phyloP scores from a whole-genome alignment of 768 basidiomycete species.

The Tylopilus balloui region DNA sequence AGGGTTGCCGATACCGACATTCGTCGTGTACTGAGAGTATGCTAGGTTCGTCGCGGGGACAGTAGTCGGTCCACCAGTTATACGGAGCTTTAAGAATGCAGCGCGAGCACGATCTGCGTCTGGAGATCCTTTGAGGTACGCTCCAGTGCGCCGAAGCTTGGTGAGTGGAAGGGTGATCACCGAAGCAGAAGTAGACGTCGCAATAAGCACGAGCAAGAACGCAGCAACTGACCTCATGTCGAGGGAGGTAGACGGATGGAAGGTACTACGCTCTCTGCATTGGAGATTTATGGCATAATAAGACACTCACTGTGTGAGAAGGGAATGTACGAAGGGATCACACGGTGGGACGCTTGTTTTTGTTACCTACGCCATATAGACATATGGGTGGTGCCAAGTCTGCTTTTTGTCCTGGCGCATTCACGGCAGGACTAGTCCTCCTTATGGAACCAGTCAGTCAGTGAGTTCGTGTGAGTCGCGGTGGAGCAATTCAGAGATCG shows the following conservation, averaged over 20 bases:
- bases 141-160: constrained; percentile 10
- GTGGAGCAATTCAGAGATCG: too few species aligned
- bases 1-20: constrained; percentile 27
- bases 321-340: not conserved
- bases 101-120: constrained; percentile 19
- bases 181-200: not conserved
- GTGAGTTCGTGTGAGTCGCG: too few species aligned
- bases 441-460: too few species aligned
- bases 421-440: too few species aligned
- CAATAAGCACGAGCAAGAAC: constrained; percentile 6
- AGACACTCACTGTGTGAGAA: not conserved
- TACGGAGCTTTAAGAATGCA: constrained; percentile 3
- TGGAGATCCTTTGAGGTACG: constrained; percentile 16
- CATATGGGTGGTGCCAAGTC: not conserved
- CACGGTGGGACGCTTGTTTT: too few species aligned
- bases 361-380: not conserved
- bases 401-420: not conserved
- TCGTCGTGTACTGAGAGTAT: constrained; percentile 17
- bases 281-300: not conserved
- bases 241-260: not conserved
- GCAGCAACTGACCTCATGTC: constrained; percentile 13
- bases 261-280: not conserved
- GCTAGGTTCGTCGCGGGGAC: constrained; percentile 13
- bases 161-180: constrained; percentile 9
- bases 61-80: constrained; percentile 6